Percentiles rank a stretch among this genome's conserved stretches.
Evolutionary conservation across 768 basidiomycete species (phyloP).

Genomic region (Termitomyces titanicus): DNA sequence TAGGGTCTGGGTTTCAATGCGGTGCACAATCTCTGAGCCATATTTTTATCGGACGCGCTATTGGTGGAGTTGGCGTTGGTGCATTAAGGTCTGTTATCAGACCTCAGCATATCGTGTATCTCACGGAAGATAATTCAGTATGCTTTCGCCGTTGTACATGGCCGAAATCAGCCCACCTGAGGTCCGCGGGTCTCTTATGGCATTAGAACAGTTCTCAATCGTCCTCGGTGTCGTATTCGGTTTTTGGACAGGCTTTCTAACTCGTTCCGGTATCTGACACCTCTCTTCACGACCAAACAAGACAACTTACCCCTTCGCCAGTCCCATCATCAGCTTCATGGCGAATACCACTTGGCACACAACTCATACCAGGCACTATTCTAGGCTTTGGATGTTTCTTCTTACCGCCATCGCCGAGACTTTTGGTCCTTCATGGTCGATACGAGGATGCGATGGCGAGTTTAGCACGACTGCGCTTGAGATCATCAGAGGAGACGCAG

Average conservation of each 20-base stretch:
- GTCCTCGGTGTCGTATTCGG: slow-evolving; percentile 79
- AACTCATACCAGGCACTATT: slow-evolving; percentile 64
- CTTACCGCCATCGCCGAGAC: slow-evolving; percentile 60
- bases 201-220: slow-evolving; percentile 78
- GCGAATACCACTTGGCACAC: slow-evolving; percentile 73
- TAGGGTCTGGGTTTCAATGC: slow-evolving; percentile 70
- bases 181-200: slow-evolving; percentile 72
- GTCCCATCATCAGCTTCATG: slow-evolving; percentile 66
- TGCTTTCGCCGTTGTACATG: slow-evolving; percentile 80
- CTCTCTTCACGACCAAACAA: not conserved
- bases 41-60: slow-evolving; percentile 64
- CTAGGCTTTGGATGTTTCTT: slow-evolving; percentile 59
- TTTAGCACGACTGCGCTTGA: slow-evolving; percentile 53
- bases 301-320: slow-evolving; percentile 18
- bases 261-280: slow-evolving; percentile 49
- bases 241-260: slow-evolving; percentile 80
- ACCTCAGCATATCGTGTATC: not conserved
- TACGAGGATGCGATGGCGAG: slow-evolving; percentile 55
- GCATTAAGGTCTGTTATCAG: slow-evolving; percentile 49
- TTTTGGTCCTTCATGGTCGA: slow-evolving; percentile 52
- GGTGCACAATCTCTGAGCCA: slow-evolving; percentile 52
- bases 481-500: slow-evolving; percentile 40
- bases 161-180: slow-evolving; percentile 83
- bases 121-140: slow-evolving; percentile 36
- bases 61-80: slow-evolving; percentile 82